Conservation (phyloP, 1,284 basidiomycete genomes). For the Trametes sp. region DNA sequence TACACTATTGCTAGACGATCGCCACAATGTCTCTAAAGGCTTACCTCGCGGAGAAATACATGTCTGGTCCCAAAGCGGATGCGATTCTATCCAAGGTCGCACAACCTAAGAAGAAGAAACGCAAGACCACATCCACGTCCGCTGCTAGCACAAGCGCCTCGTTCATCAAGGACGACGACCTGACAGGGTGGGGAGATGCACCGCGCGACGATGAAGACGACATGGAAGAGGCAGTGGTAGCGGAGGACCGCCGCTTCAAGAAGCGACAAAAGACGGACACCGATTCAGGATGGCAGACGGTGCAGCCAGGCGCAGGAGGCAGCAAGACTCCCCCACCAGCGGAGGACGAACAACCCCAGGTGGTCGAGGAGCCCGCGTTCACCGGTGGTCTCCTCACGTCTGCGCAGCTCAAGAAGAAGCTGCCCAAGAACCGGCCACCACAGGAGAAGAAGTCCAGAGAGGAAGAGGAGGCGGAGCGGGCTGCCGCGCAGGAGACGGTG, state of each 20-base stretch:
- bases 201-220: constrained; percentile 63
- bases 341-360: constrained; percentile 73
- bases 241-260: constrained; percentile 77
- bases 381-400: constrained; percentile 83
- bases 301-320: constrained; percentile 56
- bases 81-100: constrained; percentile 81
- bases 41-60: constrained; percentile 88
- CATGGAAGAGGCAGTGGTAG: constrained; percentile 64
- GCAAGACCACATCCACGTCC: constrained; percentile 56
- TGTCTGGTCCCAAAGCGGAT: constrained; percentile 97
- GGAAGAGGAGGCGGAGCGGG: constrained; percentile 60
- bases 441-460: constrained; percentile 49
- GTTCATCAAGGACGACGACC: constrained; percentile 73
- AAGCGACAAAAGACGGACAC: constrained; percentile 62
- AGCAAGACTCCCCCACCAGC: constrained; percentile 59
- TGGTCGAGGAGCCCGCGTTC: constrained; percentile 60
- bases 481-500: constrained; percentile 85
- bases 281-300: constrained; percentile 64
- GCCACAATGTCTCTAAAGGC: constrained; percentile 56
- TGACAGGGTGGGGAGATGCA: constrained; percentile 61
- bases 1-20: not conserved
- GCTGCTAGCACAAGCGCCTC: constrained; percentile 41
- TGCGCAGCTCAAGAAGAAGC: constrained; percentile 64
- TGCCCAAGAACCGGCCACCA: constrained; percentile 42
- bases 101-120: constrained; percentile 82